These are phyloP conservation scores for Aureobasidium leucospermi DNA, from an alignment of 2,329 filamentous ascomycete genomes.

Conservation along the genomic window DNA sequence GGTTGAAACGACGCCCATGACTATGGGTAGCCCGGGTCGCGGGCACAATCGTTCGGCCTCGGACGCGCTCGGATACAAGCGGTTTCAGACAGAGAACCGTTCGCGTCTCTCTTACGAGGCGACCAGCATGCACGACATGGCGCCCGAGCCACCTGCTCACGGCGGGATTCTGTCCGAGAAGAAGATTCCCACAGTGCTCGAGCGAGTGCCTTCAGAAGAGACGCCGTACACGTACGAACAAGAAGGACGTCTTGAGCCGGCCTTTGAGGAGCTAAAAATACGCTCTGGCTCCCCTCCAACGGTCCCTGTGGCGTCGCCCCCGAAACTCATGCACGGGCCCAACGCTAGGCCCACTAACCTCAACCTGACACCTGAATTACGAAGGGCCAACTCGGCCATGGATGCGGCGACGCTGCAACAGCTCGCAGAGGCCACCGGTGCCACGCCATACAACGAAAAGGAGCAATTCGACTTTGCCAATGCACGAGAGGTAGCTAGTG, in stretches of 20 bases:
- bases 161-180: slow-evolving; percentile 21
- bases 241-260: slow-evolving; percentile 36
- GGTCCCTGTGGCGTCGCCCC: slow-evolving; percentile 69
- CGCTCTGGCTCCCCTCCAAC: slow-evolving; percentile 43
- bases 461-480: slow-evolving; percentile 26
- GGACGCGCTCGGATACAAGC: slow-evolving; percentile 38
- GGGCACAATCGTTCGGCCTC: slow-evolving; percentile 44
- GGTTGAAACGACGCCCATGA: slow-evolving; percentile 37
- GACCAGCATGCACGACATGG: slow-evolving; percentile 22
- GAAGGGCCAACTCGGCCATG: slow-evolving; percentile 74
- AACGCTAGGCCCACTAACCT: slow-evolving; percentile 61
- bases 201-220: slow-evolving; percentile 44
- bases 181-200: slow-evolving; percentile 36
- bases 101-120: slow-evolving; percentile 34
- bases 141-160: slow-evolving; percentile 37
- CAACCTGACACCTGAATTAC: slow-evolving; percentile 68
- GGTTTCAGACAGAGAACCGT: slow-evolving; percentile 33
- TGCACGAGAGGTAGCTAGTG: slow-evolving; percentile 30
- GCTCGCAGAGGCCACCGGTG: slow-evolving; percentile 58
- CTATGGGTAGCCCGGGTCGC: slow-evolving; percentile 19
- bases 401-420: slow-evolving; percentile 76
- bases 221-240: slow-evolving; percentile 44
- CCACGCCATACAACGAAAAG: slow-evolving; percentile 20
- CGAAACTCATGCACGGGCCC: slow-evolving; percentile 69
- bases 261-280: slow-evolving; percentile 44